A percentile compares a stretch with the other conserved stretches of the same genome.
Conservation (phyloP, 2,329 filamentous ascomycete species). For the Talaromyces albobiverticillius region DNA sequence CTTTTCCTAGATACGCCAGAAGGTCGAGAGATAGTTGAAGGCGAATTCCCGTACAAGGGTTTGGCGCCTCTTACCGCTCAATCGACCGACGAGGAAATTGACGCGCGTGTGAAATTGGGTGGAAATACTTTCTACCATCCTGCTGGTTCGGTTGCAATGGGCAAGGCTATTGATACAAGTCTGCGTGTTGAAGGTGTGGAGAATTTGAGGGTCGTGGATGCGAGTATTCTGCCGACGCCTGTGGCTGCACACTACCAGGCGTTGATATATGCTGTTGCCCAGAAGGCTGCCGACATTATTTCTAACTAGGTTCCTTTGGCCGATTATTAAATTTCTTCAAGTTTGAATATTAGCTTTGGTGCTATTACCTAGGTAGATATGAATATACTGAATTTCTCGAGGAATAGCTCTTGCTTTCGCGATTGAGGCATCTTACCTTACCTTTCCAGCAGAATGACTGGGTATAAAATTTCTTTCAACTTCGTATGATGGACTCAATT, state of each 20-base stretch:
- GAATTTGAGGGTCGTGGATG: conserved; percentile 23
- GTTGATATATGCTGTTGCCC: conserved; percentile 19
- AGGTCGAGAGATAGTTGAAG: conserved; percentile 17
- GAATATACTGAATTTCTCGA: too few species aligned
- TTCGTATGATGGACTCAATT: too few species aligned
- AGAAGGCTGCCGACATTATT: conserved; percentile 10
- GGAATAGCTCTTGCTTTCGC: too few species aligned
- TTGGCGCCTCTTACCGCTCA: conserved; percentile 6
- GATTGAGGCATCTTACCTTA: too few species aligned
- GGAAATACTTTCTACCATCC: conserved; percentile 20
- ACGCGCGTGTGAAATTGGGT: conserved; percentile 16
- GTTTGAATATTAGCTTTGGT: too few species aligned
- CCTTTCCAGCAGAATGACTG: too few species aligned
- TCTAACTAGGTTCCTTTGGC: background rate
- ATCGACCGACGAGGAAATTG: conserved; percentile 24
- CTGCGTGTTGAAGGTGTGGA: conserved; percentile 20
- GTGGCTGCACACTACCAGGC: conserved; percentile 21
- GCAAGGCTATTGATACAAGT: conserved; percentile 17
- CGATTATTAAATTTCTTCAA: background rate
- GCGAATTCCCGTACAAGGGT: conserved; percentile 19
- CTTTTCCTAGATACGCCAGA: conserved; percentile 16
- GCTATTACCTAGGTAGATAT: too few species aligned
- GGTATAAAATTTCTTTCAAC: too few species aligned
- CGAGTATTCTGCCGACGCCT: conserved; percentile 23
- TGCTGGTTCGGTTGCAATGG: conserved; percentile 17